phyloP scores from a whole-genome alignment of 257 asterid species.

The Petrea volubilis region DNA sequence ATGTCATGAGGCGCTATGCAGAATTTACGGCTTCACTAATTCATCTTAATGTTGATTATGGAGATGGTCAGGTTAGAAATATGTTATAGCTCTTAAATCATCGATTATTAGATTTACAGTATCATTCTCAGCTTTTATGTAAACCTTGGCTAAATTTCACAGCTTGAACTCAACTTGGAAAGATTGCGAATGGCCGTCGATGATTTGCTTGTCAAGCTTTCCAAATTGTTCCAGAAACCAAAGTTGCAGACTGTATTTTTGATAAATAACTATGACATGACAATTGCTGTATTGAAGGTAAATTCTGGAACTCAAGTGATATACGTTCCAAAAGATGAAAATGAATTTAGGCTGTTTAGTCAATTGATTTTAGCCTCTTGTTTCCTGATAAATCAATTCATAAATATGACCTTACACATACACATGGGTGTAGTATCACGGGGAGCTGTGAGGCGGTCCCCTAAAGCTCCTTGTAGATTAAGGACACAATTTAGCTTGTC shows the following conservation, averaged over 20 bases:
- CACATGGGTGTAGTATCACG: not conserved
- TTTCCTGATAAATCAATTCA: not conserved
- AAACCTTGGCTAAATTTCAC: slow-evolving; percentile 32
- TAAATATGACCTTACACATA: not conserved
- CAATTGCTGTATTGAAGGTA: slow-evolving; percentile 94
- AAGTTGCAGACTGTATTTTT: slow-evolving; percentile 87
- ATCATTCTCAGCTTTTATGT: slow-evolving; percentile 20
- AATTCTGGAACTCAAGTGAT: not conserved
- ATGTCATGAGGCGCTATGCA: slow-evolving; percentile 98
- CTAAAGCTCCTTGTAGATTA: not conserved
- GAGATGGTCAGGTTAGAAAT: slow-evolving; percentile 93
- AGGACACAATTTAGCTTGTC: not conserved
- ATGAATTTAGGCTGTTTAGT: slow-evolving; percentile 6
- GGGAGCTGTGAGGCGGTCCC: not conserved
- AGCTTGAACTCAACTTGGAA: slow-evolving; percentile 96
- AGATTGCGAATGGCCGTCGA: slow-evolving; percentile 94
- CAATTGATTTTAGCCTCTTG: slow-evolving; percentile 1
- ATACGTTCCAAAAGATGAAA: slow-evolving; percentile 7
- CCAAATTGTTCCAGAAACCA: slow-evolving; percentile 70
- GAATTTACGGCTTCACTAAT: slow-evolving; percentile 95
- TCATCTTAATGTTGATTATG: slow-evolving; percentile 91
- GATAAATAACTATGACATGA: slow-evolving; percentile 97
- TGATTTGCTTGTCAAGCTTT: slow-evolving; percentile 88
- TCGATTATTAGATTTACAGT: slow-evolving; percentile 8
- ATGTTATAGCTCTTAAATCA: slow-evolving; percentile 16